phyloP scores from a whole-genome alignment of 139 green algal species.

The Astrephomene gubernaculifera region DNA sequence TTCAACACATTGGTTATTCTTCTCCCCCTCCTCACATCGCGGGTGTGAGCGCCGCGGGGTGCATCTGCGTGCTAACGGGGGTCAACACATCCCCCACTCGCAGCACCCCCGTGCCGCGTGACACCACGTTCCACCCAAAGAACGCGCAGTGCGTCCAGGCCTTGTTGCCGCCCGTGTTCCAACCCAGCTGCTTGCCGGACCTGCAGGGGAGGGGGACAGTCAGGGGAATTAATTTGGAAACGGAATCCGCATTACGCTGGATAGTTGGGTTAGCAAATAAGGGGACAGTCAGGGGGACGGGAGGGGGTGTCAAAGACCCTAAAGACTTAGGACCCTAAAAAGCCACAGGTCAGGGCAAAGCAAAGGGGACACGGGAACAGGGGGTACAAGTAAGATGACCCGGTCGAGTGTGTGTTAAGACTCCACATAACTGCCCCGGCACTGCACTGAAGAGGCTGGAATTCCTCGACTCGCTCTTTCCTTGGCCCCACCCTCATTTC shows the following conservation, averaged over 20 bases:
- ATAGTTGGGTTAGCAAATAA: too few species aligned
- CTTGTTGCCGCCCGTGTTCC: slow-evolving; percentile 5
- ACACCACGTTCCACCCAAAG: slow-evolving; percentile 55
- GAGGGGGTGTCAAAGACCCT: background rate
- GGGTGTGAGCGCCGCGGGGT: background rate
- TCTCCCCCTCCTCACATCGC: background rate
- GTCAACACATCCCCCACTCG: slow-evolving; percentile 43
- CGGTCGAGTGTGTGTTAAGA: too few species aligned
- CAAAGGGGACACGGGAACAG: too few species aligned
- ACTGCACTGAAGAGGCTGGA: background rate
- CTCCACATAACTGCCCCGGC: too few species aligned
- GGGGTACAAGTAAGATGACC: too few species aligned
- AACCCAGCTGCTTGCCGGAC: slow-evolving; percentile 58
- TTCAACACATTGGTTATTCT: background rate
- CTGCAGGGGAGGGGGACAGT: slow-evolving; percentile 32
- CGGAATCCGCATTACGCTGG: too few species aligned
- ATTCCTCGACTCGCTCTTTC: too few species aligned
- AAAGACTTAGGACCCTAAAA: background rate
- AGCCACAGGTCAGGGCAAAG: background rate
- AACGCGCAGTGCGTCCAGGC: slow-evolving; percentile 58
- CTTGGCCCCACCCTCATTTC: background rate
- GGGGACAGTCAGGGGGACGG: too few species aligned
- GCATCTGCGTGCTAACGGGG: background rate
- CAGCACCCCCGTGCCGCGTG: slow-evolving; percentile 19
- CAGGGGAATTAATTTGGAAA: too few species aligned